phyloP scores from a whole-genome alignment of 352 stramenopile genomes.

The Phytophthora hibernalis region DNA sequence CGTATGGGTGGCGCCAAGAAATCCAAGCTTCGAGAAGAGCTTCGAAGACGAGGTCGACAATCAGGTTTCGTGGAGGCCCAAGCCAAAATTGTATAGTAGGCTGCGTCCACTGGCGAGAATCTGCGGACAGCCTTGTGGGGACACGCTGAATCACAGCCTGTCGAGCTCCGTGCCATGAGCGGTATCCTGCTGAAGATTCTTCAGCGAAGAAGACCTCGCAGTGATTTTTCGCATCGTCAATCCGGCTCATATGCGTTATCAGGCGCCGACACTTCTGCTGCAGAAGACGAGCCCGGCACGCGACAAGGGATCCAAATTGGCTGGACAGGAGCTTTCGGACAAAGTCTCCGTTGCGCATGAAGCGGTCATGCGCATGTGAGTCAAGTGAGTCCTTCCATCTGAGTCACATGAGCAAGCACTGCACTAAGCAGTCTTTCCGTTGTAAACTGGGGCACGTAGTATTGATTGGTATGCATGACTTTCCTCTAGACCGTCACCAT shows the following conservation, averaged over 20 bases:
- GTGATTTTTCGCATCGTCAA: slow-evolving; percentile 11
- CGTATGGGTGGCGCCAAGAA: not conserved
- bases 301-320: slow-evolving; percentile 13
- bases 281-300: slow-evolving; percentile 26
- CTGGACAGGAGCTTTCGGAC: slow-evolving; percentile 15
- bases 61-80: not conserved
- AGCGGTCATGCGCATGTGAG: slow-evolving; percentile 11
- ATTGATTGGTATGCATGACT: slow-evolving; percentile 21
- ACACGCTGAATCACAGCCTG: not conserved
- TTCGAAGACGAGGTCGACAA: not conserved
- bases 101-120: not conserved
- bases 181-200: not conserved
- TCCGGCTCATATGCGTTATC: slow-evolving; percentile 22
- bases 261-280: slow-evolving; percentile 20
- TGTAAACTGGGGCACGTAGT: slow-evolving; percentile 21
- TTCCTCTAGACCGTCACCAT: slow-evolving; percentile 81
- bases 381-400: slow-evolving; percentile 1
- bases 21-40: slow-evolving; percentile 4
- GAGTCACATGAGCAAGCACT: not conserved
- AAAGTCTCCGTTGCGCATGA: not conserved
- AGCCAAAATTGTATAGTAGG: not conserved
- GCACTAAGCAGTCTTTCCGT: not conserved
- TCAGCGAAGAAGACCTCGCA: not conserved
- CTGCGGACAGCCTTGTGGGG: not conserved
- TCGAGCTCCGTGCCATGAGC: not conserved